These are phyloP conservation scores for Elaeagnus macrophylla DNA, from an alignment of 306 rosid genomes.

Conservation along the genomic window DNA sequence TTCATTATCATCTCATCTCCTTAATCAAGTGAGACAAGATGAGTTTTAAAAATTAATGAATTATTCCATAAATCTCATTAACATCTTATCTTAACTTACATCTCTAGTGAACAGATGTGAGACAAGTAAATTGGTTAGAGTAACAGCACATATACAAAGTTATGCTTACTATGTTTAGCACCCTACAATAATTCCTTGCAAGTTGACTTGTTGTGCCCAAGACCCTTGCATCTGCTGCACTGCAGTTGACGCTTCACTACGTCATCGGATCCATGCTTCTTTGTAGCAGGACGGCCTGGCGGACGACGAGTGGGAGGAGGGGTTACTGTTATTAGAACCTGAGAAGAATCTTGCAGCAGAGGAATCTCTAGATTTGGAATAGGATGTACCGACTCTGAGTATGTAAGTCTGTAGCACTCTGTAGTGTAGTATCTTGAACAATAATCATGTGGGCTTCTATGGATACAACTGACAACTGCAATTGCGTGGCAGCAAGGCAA, in stretches of 20 bases:
- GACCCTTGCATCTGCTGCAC: constrained; percentile 94
- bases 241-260: constrained; percentile 73
- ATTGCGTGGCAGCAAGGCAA: constrained; percentile 84
- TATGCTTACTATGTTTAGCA: constrained; percentile 28
- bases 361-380: constrained; percentile 38
- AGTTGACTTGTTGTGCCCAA: constrained; percentile 94
- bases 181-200: constrained; percentile 54
- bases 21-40: too few relatives aligned
- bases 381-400: constrained; percentile 62
- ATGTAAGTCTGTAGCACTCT: constrained; percentile 71
- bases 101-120: neutral
- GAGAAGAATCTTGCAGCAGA: constrained; percentile 36
- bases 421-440: constrained; percentile 75
- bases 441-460: constrained; percentile 63
- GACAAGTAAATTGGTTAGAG: neutral
- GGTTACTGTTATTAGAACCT: constrained; percentile 51
- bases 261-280: constrained; percentile 58
- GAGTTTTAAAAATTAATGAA: too few relatives aligned
- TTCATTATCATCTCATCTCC: too few relatives aligned
- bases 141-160: neutral
- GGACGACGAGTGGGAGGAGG: constrained; percentile 96
- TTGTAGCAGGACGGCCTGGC: constrained; percentile 80
- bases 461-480: constrained; percentile 55
- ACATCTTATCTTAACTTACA: too few relatives aligned
- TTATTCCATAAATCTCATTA: too few relatives aligned